Base-by-base conservation (phyloP, 306 rosid genomes). In the Dryas octopetala region DNA sequence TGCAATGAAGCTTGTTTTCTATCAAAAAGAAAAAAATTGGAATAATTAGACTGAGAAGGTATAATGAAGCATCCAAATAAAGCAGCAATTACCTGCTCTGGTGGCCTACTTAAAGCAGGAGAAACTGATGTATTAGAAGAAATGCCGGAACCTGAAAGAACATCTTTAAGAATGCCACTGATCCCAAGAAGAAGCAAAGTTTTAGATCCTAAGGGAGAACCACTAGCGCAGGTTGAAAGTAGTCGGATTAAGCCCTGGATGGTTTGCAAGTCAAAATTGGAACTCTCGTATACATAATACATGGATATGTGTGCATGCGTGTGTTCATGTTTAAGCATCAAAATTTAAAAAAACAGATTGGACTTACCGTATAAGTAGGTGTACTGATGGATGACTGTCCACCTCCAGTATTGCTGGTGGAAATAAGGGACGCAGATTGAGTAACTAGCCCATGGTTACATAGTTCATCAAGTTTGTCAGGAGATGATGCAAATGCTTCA, bases 331-430 rank as follows among this genome's bases (percentile, higher is more conserved):
- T 44, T 41, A 40, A 72, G 51, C 67, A 76, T 10, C 44, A 47
- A 44, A 43, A 45, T 45, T 70, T 16, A 26, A 73, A 81, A 19
- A 64, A 19, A 26, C 58, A 62, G 70, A 64, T 12, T 40, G 55
- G 69, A 84, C 90, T 85, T 72, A 96, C 99, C 0, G 99, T 96
- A 73, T 96, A 96, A 62, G 99, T 92, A 64, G 98, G 83, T 0
- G 97, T 89, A 86, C 97, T 92, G 52, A 96, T 98, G 67, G 96
- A 89, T 68, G 99, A 91, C 86, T 92, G 99, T 63, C 98, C 97
- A 59, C 99, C 99, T 41, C 99, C 99, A 79, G 98, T 80, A 85
- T 84, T 90, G 86, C 97, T 90, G 77, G 96, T 82, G 48, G 99
- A 96, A 80, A 96, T 86, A 78, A 96, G 98, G 41, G 99, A 83